Evolutionary conservation across 345 rosid species (phyloP), one percentile per base, ranked within the genome.

Genomic region (Tarenaya hassleriana): DNA sequence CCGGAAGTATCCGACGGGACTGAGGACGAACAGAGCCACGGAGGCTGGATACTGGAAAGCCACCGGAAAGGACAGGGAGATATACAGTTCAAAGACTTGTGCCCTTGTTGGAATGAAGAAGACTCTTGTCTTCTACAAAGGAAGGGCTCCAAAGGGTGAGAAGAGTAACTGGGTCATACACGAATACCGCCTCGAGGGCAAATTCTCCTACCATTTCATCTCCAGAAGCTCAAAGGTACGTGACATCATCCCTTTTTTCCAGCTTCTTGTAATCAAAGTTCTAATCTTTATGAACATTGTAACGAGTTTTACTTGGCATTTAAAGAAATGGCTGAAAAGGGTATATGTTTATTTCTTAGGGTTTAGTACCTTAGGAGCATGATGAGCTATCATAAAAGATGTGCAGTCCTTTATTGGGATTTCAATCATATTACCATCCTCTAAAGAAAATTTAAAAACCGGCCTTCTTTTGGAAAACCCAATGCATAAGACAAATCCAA

Each of bases 41-140:
- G 91, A 77, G 60, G 95, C 97, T 54, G 97, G 97, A 15, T 90
- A 90, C 66, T 90, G 97, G 97, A 90, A 86, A 62, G 97, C 97
- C 9, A 90, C 97, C 0, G 97, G 97, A 16, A 90, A 90, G 50
- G 97, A 90, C 56, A 69, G 91, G 32, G 97, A 90, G 78, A 82
- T 90, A 35, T 78, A 55, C 49, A 90, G 95, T 69, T 74, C 94
- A 10, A 90, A 84, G 78, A 86, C 95, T n/a, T 65, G 76, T 71
- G 75, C 94, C 11, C 81, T 90, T 17, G 82, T 90, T 16, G 97
- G 97, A n/a, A 90, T 90, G 97, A 90, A 90, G 75, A 90, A 90
- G 69, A 90, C 97, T 33, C 75, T 90, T 20, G 97, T 90, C 15
- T 90, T 90, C 43, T 90, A 90, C 71, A 54, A 84, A 60, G 97